Base-by-base conservation (phyloP, 140 eudicot genomes). In the Ambrosia hybrid region DNA sequence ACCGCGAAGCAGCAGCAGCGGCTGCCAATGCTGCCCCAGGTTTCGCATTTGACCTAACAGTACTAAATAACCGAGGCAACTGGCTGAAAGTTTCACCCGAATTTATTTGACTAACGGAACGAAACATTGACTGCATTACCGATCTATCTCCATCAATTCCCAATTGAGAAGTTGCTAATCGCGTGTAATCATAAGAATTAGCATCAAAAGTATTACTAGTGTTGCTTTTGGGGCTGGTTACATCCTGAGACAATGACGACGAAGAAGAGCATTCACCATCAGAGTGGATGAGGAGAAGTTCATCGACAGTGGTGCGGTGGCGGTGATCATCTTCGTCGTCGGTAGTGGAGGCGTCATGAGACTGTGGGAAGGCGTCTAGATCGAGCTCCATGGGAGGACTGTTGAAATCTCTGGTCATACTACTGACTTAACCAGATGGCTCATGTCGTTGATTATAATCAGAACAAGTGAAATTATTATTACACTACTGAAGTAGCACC, bases 11-110 rank as follows among this genome's bases (percentile, higher is more conserved):
- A 0, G 97, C 98, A 4, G 80, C 86, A 4, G 97, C 98, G 5
- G 98, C 98, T 4, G 98, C 98, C 74, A 93, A 68, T 6, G 98
- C 98, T n/a, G 96, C 97, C 21, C 98, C 98, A 30, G 98, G 98
- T 76, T 90, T 93, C 3, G 86, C 82, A 78, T 51, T 83, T 3
- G 92, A 75, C 68, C 96, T 76, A 33, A 81, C 79, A 5, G 85
- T 84, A 21, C 81, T 74, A 55, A 90, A 93, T 17, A 89, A 76
- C 15, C 84, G 75, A 39, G 88, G 83, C 34, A 82, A 81, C 57
- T 65, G 84, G 49, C 72, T 65, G 2, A 61, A 63, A 34, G 30
- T 75, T 15, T 86, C 84, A 15, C 79, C 84, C 55, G 73, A 74
- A 16, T 68, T 68, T 4, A 45, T 6, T 65, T 66, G 37, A 75